These are phyloP conservation scores for Hibiscus trionum DNA, from an alignment of 345 rosid species.

Conservation along the genomic window DNA sequence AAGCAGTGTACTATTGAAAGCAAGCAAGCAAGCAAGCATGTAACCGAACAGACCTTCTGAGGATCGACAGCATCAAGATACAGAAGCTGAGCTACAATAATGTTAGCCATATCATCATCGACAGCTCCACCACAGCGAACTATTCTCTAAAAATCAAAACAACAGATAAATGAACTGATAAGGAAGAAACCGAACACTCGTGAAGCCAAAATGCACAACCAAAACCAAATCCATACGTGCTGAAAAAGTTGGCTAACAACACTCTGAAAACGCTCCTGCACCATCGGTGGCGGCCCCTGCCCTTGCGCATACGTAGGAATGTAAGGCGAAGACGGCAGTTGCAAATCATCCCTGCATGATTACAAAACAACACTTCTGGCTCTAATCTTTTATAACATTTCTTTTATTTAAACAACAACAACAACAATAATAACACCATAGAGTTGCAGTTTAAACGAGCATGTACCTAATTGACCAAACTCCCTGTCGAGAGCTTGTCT, in stretches of 20 bases:
- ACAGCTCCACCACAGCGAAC: conserved; percentile 97
- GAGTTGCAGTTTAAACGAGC: not conserved
- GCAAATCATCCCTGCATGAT: conserved; percentile 68
- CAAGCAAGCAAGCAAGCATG: not conserved
- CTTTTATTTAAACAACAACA: not conserved
- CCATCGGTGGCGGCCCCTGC: conserved; percentile 86
- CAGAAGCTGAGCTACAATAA: conserved; percentile 90
- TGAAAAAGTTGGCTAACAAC: conserved; percentile 86
- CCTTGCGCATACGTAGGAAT: conserved; percentile 72
- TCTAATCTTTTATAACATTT: not conserved
- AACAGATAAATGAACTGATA: conserved; percentile 9
- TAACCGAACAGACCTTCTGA: conserved; percentile 46
- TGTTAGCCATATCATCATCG: conserved; percentile 95
- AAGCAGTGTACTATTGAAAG: not conserved
- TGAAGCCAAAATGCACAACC: not conserved
- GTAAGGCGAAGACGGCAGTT: conserved; percentile 62
- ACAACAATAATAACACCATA: not conserved
- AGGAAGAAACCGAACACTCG: conserved; percentile 3
- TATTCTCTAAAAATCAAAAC: conserved; percentile 56
- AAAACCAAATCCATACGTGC: conserved; percentile 33
- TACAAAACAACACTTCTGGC: not conserved
- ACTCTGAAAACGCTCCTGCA: conserved; percentile 81
- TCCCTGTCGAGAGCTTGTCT: conserved; percentile 39
- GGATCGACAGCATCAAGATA: conserved; percentile 96
- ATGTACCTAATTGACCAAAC: conserved; percentile 88